Evolutionary conservation across 2,329 filamentous ascomycete genomes (phyloP).

Genomic region (Beauveria medogensis): DNA sequence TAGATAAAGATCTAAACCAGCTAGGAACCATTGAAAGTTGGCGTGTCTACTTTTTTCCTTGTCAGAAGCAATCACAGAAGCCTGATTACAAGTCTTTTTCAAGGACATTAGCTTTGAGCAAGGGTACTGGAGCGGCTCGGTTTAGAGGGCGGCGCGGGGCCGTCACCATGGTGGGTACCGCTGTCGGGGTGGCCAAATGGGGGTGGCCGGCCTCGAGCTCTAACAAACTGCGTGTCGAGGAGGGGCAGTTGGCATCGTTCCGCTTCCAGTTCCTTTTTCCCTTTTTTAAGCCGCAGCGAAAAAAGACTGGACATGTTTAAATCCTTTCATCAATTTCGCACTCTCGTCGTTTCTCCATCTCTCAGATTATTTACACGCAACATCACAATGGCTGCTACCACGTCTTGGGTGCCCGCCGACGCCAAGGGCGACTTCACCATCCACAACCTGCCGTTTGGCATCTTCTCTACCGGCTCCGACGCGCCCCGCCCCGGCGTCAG

Average conservation of each 20-base stretch:
- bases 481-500: constrained; percentile 54
- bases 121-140: not conserved
- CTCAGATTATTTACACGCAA: not conserved
- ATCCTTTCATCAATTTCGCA: not conserved
- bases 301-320: not conserved
- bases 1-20: too few relatives aligned
- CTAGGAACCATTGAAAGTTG: too few relatives aligned
- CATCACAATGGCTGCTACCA: constrained; percentile 9
- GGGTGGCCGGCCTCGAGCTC: not conserved
- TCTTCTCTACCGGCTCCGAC: constrained; percentile 54
- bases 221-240: not conserved
- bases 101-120: too few relatives aligned
- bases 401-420: constrained; percentile 13
- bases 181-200: not conserved
- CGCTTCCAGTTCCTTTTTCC: not conserved
- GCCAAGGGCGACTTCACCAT: constrained; percentile 48
- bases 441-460: constrained; percentile 67
- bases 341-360: not conserved
- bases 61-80: too few relatives aligned
- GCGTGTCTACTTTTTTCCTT: too few relatives aligned
- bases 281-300: not conserved
- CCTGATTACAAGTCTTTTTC: too few relatives aligned
- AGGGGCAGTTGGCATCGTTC: not conserved
- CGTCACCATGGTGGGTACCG: not conserved
- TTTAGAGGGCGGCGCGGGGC: constrained; percentile 1